These are phyloP conservation scores for Backusella macrospora DNA, from an alignment of 192 early-diverging fungal species.

Conservation along the genomic window DNA sequence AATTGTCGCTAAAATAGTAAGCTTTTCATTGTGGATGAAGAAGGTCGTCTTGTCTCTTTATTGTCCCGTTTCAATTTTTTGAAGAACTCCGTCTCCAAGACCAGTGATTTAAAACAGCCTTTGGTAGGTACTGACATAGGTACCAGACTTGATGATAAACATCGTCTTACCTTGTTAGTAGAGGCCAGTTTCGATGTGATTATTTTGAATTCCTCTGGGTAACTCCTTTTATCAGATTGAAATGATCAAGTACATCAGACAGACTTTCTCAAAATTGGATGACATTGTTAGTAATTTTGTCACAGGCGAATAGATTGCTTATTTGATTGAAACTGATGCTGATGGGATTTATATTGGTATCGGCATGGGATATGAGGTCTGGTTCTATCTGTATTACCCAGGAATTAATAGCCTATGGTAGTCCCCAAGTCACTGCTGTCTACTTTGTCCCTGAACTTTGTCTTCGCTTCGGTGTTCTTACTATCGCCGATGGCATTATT, in stretches of 20 bases:
- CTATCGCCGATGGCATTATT: conserved; percentile 97
- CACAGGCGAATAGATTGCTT: conserved; percentile 90
- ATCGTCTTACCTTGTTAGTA: conserved; percentile 80
- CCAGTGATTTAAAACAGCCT: conserved; percentile 80
- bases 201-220: conserved; percentile 89
- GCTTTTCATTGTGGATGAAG: conserved; percentile 87
- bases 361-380: conserved; percentile 98
- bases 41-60: conserved; percentile 86
- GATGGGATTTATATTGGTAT: conserved; percentile 84
- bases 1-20: conserved; percentile 85
- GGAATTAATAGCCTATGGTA: conserved; percentile 97
- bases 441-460: conserved; percentile 93
- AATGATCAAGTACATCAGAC: conserved; percentile 93
- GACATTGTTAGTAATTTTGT: conserved; percentile 97
- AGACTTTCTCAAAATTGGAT: conserved; percentile 80
- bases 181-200: conserved; percentile 95
- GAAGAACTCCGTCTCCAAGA: conserved; percentile 94
- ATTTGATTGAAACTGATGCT: conserved; percentile 89
- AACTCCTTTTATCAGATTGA: conserved; percentile 93
- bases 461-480: conserved; percentile 90
- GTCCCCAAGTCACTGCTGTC: conserved; percentile 96
- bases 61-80: conserved; percentile 94
- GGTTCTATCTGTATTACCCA: conserved; percentile 98
- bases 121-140: conserved; percentile 92
- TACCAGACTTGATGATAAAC: conserved; percentile 88